Evolutionary conservation across 2,329 filamentous ascomycete genomes (phyloP), one percentile per base, ranked within the genome.

Genomic region (Drechslerella coelobrocha): DNA sequence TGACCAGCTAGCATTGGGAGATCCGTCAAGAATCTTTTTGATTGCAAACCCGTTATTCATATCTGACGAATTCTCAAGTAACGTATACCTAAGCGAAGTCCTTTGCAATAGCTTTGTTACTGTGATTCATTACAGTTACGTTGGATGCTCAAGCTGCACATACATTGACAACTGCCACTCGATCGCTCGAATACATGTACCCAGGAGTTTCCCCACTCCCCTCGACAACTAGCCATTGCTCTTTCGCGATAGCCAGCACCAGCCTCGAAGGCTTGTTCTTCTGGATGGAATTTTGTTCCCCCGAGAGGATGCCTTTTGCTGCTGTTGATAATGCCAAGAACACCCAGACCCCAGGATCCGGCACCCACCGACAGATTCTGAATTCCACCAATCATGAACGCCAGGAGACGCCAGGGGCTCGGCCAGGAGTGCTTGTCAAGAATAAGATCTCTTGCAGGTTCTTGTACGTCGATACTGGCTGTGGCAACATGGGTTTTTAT

Each of bases 281-380:
- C 39, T 69, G 51, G 65, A 69, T 69, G 65, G 65, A 69, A 69
- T 57, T 69, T 69, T 69, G 63, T 69, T 71, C 53, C 48, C 45
- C 66, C 59, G 66, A 63, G 37, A 41, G 39, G 23, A 51, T 50
- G 21, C 31, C 48, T n/a, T n/a, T 31, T 61, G 26, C 19, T 52
- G 23, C 27, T 31, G 34, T 60, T 17, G 23, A 55, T 52, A 50
- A 5, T 60, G 63, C 63, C 63, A 69, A 61, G 56, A 56, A 24
- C 43, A 21, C 27, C 19, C 23, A 6, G 57, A 39, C 57, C 51
- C 59, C 57, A 59, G 59, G 52, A 71, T 71, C 59, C 66, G 59
- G 57, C 26, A 59, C 52, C 53, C 52, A 39, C 59, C 53, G 53
- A 59, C 57, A 50, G 45, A 45, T 56, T 48, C 43, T 63, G 59